These are phyloP conservation scores for Vanderwaltozyma polyspora DNA, from an alignment of 805 yeast species.

Conservation along the genomic window DNA sequence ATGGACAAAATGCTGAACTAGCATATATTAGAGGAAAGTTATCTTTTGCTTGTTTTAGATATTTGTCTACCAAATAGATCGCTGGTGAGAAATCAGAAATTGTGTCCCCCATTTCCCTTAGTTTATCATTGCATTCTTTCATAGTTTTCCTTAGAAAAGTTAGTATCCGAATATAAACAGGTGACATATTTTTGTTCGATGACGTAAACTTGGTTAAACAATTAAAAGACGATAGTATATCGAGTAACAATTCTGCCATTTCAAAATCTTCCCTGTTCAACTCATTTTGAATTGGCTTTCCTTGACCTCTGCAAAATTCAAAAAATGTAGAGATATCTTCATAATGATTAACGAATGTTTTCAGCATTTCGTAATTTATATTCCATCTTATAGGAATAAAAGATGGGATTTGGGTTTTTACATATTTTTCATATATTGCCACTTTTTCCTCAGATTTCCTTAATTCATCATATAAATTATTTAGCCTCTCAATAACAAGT, in stretches of 20 bases:
- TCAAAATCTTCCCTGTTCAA: background rate
- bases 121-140: background rate
- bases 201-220: background rate
- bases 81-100: background rate
- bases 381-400: conserved; percentile 1
- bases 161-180: background rate
- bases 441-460: conserved; percentile 1
- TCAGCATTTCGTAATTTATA: conserved; percentile 1
- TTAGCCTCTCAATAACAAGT: background rate
- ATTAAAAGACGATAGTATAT: background rate
- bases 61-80: background rate
- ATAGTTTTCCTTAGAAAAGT: background rate
- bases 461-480: background rate
- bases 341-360: background rate
- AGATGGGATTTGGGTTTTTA: background rate
- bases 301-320: background rate
- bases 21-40: conserved; percentile 1
- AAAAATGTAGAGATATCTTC: background rate
- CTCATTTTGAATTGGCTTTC: background rate
- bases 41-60: background rate
- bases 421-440: conserved; percentile 1
- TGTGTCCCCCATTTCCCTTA: conserved; percentile 1
- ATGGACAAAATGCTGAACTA: background rate
- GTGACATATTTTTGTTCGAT: background rate
- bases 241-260: background rate